Evolutionary conservation across 805 yeast species (phyloP), one percentile per base, ranked within the genome.

Genomic region (Pichia eremophila): DNA sequence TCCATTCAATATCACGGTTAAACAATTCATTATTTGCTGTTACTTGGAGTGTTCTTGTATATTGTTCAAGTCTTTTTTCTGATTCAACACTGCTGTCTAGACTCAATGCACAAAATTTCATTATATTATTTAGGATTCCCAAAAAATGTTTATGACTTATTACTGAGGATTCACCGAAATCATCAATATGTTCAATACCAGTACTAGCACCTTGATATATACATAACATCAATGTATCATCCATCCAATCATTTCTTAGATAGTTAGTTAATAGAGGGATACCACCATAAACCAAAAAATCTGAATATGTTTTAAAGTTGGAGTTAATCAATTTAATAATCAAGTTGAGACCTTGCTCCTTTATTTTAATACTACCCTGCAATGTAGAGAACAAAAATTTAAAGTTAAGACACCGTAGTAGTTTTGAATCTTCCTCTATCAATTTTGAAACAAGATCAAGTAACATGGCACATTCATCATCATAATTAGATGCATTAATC

Each of bases 311-410:
- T 69, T 68, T 3, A 70, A 59, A 1, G 81, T 81, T 8, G 73
- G 60, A 8, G 71, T 60, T 15, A 67, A 60, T 17, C 5, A 80
- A 60, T 47, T 72, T 71, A 7, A 80, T 65, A 18, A 85, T 59
- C 14, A 85, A 60, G 25, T 55, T 46, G 29, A 77, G 52, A 0
- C 74, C 72, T 50, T 69, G 56, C 29, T 60, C 57, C 4, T 66
- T 67, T 4, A 74, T 73, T 42, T 65, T 58, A 31, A 68, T 51
- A 45, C 70, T 57, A 8, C 57, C 54, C 45, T 75, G 64, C 12
- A 84, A 58, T 14, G 84, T 59, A 11, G 85, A 64, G 10, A 85
- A 57, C 3, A 77, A 66, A 84, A 90, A 81, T 57, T 82, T 83
- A 7, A 81, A 70, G 1, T 86, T 75, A 2, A 85, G 69, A 0